Evolutionary conservation across 2,329 filamentous ascomycete species (phyloP), one percentile per base, ranked within the genome.

Genomic region (Tolypocladium pustulatum): DNA sequence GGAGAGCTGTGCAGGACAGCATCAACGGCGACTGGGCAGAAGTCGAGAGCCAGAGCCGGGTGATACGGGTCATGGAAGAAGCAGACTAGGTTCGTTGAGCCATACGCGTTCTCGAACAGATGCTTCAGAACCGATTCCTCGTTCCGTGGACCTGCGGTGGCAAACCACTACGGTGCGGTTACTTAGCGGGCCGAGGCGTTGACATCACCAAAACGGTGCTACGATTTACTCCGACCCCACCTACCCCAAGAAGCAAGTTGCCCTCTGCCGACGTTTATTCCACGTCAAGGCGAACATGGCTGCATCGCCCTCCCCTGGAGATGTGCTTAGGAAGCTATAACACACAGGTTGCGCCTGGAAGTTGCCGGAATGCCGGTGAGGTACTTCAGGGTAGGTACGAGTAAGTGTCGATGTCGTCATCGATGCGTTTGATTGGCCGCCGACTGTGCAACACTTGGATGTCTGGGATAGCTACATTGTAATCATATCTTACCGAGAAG

Each of bases 1-100:
- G 65, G 15, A 70, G 57, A 59, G 66, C 64, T 64, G 68, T 65
- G 62, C 67, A 65, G 57, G 65, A 66, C 58, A 75, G 70, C 74
- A 76, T 72, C 62, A 67, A 68, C 58, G 63, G 65, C 61, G 61
- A 55, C n/a, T 46, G 32, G n/a, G 9, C 41, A 25, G 7, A 2
- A 27, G 2, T 51, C 32, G 40, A 36, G 49, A 22, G 22, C 20
- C 30, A 36, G 49, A n/a, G 2, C 30, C 49, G 30, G 30, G 9
- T 3, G 30, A 36, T 13, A 22, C 9, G 15, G 20, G 3, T 53
- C 30, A 34, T 53, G 49, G 1, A 22, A 15, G 22, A 22, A 17
- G 22, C 20, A 53, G 1, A 7, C 30, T 22, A 36, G 20, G 49
- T 30, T 53, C 30, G 10, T 34, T n/a, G 49, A n/a, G 49, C 20